A percentile compares a stretch with the other conserved stretches of the same genome.
phyloP scores from a whole-genome alignment of 805 yeast species.

The Yarrowia sp. region DNA sequence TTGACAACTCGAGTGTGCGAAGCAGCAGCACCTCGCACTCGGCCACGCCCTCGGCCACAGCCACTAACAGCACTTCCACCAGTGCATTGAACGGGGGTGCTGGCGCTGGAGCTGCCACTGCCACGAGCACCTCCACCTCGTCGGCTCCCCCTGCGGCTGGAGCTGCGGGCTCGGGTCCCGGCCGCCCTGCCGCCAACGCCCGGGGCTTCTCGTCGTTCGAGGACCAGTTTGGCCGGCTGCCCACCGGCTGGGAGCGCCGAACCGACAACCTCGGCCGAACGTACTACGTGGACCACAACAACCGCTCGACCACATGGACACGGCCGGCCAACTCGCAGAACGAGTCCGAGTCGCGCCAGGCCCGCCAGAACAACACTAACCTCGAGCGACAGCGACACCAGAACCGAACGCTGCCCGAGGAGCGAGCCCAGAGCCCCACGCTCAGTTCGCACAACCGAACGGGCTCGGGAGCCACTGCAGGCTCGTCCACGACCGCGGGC shows the following conservation, averaged over 20 bases:
- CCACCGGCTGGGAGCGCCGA: slow-evolving; percentile 99
- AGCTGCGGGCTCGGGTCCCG: slow-evolving; percentile 14
- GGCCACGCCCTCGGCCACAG: slow-evolving; percentile 30
- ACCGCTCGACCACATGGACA: slow-evolving; percentile 99
- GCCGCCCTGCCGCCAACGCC: slow-evolving; percentile 40
- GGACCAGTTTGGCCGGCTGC: slow-evolving; percentile 94
- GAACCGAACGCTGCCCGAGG: slow-evolving; percentile 78
- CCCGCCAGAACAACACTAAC: slow-evolving; percentile 69
- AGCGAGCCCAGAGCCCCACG: slow-evolving; percentile 39
- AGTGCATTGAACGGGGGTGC: slow-evolving; percentile 42
- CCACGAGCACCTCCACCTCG: slow-evolving; percentile 3
- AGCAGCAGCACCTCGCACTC: slow-evolving; percentile 43
- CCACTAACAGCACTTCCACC: slow-evolving; percentile 47
- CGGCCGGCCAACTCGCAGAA: slow-evolving; percentile 84
- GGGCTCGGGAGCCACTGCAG: slow-evolving; percentile 55
- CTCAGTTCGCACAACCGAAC: slow-evolving; percentile 38
- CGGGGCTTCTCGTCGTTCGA: slow-evolving; percentile 87
- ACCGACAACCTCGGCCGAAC: slow-evolving; percentile 98
- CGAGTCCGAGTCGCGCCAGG: slow-evolving; percentile 68
- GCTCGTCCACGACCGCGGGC: slow-evolving; percentile 46
- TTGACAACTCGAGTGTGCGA: slow-evolving; percentile 44
- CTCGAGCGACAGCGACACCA: slow-evolving; percentile 90
- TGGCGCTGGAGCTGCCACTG: neutral
- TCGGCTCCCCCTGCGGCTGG: neutral
- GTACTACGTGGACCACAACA: slow-evolving; percentile 96